These are phyloP conservation scores for Rauvolfia tetraphylla DNA, from an alignment of 257 asterid species.

Conservation along the genomic window DNA sequence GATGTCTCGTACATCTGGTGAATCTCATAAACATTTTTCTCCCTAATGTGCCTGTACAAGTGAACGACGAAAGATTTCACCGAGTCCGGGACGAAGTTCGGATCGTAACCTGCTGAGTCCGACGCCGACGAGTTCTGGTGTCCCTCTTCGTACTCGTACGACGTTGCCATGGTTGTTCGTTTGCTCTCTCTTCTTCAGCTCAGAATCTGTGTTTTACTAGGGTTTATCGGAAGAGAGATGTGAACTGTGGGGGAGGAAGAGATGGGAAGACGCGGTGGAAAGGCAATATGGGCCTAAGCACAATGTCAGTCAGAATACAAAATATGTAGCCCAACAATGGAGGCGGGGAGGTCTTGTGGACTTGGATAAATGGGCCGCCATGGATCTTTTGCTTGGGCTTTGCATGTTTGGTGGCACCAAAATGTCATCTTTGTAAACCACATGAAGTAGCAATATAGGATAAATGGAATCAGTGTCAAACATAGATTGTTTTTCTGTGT, in stretches of 20 bases:
- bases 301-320: neutral
- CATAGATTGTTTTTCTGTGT: no score
- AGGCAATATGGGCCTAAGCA: neutral
- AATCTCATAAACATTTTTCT: slow-evolving; percentile 93
- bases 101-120: slow-evolving; percentile 55
- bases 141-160: slow-evolving; percentile 51
- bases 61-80: slow-evolving; percentile 84
- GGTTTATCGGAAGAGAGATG: slow-evolving; percentile 10
- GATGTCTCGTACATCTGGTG: slow-evolving; percentile 94
- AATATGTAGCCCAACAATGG: neutral
- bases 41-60: slow-evolving; percentile 91
- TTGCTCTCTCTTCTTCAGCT: neutral
- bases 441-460: no score
- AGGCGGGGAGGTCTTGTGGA: neutral
- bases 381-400: no score
- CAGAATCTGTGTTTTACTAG: neutral
- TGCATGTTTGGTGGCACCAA: no score
- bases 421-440: no score
- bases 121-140: slow-evolving; percentile 34
- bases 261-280: neutral
- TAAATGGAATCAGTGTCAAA: no score
- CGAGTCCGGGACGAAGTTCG: slow-evolving; percentile 81
- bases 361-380: neutral
- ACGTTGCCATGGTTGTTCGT: slow-evolving; percentile 46
- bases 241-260: neutral